A percentile compares a stretch with the other conserved stretches of the same genome.
Evolutionary conservation across 176 grass and related monocot species (phyloP).

Genomic region (Elaeis guineensis): DNA sequence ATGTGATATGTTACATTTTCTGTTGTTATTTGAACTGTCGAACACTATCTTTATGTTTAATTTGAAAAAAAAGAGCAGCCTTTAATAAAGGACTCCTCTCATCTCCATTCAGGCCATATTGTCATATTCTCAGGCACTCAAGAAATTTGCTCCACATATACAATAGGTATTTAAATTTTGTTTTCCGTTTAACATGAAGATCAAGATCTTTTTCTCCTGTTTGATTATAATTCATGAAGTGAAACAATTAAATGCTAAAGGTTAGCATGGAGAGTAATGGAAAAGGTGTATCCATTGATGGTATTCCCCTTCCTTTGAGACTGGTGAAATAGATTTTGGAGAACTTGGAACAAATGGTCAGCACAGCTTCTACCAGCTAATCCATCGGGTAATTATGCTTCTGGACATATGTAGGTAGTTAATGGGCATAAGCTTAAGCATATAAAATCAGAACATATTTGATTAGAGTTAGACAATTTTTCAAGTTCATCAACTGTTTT

Average conservation of each 20-base stretch:
- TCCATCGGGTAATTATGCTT: constrained; percentile 69
- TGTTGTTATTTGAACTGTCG: no score
- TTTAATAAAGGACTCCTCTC: no score
- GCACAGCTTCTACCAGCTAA: constrained; percentile 99
- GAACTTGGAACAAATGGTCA: constrained; percentile 37
- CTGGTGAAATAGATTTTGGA: constrained; percentile 99
- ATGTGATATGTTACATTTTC: no score
- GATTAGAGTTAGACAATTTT: no score
- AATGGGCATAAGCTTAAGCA: no score
- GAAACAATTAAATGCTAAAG: constrained; percentile 30
- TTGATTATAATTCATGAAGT: not conserved
- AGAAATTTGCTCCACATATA: constrained; percentile 96
- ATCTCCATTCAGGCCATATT: no score
- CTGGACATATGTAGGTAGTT: no score
- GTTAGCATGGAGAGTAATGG: constrained; percentile 99
- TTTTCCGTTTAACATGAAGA: not conserved
- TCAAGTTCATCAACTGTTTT: no score
- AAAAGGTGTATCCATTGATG: constrained; percentile 94
- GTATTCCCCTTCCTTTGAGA: constrained; percentile 51
- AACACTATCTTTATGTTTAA: no score
- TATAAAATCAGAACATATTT: no score
- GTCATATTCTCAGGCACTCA: constrained; percentile 86
- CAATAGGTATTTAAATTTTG: constrained; percentile 62
- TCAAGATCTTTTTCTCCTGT: no score
- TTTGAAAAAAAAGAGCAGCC: no score